Conservation (phyloP, 192 early-diverging fungal species). For the Gryganskiella cystojenkinii region DNA sequence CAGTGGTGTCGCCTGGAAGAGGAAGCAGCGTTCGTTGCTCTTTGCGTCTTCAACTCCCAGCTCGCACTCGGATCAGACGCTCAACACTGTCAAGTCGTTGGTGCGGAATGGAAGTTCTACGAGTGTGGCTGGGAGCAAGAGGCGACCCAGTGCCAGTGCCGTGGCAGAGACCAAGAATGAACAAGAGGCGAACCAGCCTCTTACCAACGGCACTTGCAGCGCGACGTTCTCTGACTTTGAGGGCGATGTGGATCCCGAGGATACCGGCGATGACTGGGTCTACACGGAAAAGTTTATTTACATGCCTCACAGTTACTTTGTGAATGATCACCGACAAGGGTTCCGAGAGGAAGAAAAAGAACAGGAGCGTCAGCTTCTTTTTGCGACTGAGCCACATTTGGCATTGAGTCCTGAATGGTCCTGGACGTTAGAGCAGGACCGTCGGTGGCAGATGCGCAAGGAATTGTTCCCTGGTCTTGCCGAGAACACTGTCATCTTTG, state of each 20-base stretch:
- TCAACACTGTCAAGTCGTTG: not conserved
- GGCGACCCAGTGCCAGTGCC: slow-evolving; percentile 10
- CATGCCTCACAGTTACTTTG: slow-evolving; percentile 94
- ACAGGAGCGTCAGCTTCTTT: slow-evolving; percentile 23
- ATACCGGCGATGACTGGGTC: slow-evolving; percentile 68
- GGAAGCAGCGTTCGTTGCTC: slow-evolving; percentile 57
- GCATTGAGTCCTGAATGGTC: slow-evolving; percentile 50
- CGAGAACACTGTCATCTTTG: slow-evolving; percentile 91
- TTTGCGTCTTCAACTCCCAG: slow-evolving; percentile 10
- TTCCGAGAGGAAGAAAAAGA: slow-evolving; percentile 85
- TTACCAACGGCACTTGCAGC: not conserved
- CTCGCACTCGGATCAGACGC: not conserved
- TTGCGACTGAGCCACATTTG: slow-evolving; percentile 42
- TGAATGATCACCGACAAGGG: slow-evolving; percentile 93
- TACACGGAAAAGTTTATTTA: slow-evolving; percentile 92
- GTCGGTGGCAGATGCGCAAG: slow-evolving; percentile 84
- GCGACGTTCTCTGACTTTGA: slow-evolving; percentile 56
- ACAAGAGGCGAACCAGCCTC: slow-evolving; percentile 14
- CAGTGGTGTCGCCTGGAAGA: slow-evolving; percentile 64
- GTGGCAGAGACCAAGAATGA: slow-evolving; percentile 34
- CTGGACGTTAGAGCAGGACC: slow-evolving; percentile 85
- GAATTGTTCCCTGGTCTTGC: slow-evolving; percentile 85
- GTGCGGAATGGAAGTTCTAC: not conserved
- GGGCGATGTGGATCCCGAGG: slow-evolving; percentile 70
- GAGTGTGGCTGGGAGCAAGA: slow-evolving; percentile 17